A percentile compares a stretch with the other conserved stretches of the same genome.
phyloP scores from a whole-genome alignment of 495 filamentous ascomycete species.

The Corynascus novoguineensis region DNA sequence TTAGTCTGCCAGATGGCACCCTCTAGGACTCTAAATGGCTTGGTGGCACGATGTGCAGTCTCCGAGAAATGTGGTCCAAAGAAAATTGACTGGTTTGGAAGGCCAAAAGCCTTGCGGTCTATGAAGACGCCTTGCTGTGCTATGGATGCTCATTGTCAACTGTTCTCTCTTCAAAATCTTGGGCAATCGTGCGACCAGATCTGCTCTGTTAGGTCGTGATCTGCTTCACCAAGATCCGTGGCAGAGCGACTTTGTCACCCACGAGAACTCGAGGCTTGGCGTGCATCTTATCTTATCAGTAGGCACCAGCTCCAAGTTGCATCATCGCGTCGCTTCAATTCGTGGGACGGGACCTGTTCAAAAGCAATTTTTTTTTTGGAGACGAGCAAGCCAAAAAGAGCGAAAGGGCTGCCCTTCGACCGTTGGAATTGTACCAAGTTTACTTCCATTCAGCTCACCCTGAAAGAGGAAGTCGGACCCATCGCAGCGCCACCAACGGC shows the following conservation, averaged over 20 bases:
- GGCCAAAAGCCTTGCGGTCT: too few species aligned
- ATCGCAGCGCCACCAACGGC: too few species aligned
- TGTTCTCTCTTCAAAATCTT: too few species aligned
- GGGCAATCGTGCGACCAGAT: too few species aligned
- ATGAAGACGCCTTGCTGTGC: background rate
- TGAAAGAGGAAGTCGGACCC: background rate
- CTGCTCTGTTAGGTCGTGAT: too few species aligned
- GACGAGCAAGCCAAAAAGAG: too few species aligned
- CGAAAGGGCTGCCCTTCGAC: background rate
- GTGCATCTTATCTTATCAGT: conserved; percentile 6
- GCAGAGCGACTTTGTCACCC: too few species aligned
- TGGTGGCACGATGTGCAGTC: background rate
- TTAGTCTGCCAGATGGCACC: too few species aligned
- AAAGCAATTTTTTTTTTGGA: background rate
- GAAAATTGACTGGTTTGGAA: background rate
- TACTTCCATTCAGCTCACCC: too few species aligned
- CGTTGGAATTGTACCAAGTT: too few species aligned
- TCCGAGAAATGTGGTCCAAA: background rate
- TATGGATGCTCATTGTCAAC: conserved; percentile 2
- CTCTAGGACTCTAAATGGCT: background rate
- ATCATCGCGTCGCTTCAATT: conserved; percentile 5
- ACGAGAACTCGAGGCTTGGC: background rate
- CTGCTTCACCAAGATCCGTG: too few species aligned
- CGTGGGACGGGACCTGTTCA: too few species aligned
- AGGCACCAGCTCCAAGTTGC: conserved; percentile 9